Conservation (phyloP, 2,329 filamentous ascomycete species). For the Colletotrichum chlorophyti region DNA sequence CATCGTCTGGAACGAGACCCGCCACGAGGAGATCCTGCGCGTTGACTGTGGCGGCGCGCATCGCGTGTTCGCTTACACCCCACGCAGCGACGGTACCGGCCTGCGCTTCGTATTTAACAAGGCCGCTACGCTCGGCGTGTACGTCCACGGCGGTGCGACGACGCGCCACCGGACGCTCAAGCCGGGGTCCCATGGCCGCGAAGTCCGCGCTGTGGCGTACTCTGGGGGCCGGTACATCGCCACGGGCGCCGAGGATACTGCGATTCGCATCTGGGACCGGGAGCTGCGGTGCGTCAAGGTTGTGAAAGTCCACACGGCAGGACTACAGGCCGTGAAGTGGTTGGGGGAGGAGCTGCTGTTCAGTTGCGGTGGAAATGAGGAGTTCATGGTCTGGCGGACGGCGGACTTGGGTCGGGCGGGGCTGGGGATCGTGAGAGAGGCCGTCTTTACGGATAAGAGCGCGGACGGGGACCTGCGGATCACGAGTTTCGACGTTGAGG, state of each 20-base stretch:
- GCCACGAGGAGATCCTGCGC: constrained; percentile 71
- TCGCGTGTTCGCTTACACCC: constrained; percentile 69
- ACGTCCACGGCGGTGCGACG: constrained; percentile 44
- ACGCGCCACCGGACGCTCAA: constrained; percentile 58
- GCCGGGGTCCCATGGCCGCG: constrained; percentile 81
- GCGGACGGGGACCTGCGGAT: constrained; percentile 75
- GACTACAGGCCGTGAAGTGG: constrained; percentile 84
- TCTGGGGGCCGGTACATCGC: constrained; percentile 52
- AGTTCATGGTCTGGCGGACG: constrained; percentile 86
- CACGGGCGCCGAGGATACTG: constrained; percentile 77
- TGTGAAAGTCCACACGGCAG: constrained; percentile 80
- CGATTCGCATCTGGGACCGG: constrained; percentile 73
- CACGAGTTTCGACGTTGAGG: constrained; percentile 73
- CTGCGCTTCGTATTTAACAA: constrained; percentile 77
- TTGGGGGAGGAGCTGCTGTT: constrained; percentile 70
- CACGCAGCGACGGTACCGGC: constrained; percentile 36
- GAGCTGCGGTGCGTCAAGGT: constrained; percentile 60
- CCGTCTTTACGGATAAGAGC: constrained; percentile 57
- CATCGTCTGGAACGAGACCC: constrained; percentile 79
- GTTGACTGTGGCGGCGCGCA: constrained; percentile 88
- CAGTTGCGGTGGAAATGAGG: constrained; percentile 86
- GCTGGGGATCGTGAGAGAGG: constrained; percentile 64
- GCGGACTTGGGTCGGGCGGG: constrained; percentile 56
- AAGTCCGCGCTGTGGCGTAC: constrained; percentile 68
- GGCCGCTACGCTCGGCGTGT: constrained; percentile 60